Evolutionary conservation across 371 early-diverging fungal genomes (phyloP), one percentile per base, ranked within the genome.

Genomic region (Blakeslea trispora): DNA sequence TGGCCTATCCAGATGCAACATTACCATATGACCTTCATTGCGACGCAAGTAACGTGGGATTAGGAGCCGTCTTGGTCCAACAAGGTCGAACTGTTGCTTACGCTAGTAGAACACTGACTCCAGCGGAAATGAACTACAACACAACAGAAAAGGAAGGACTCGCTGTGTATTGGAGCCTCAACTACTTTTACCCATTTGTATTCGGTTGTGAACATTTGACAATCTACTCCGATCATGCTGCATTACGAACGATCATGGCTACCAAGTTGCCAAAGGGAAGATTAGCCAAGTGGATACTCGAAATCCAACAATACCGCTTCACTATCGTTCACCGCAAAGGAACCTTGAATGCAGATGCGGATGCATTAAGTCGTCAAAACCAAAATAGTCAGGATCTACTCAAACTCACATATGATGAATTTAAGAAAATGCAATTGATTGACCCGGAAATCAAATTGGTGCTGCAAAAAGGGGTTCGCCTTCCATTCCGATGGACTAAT

Each of bases 41-140:
- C 1, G 64, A 64, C 53, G 64, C 56, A n/a, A 34, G 43, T 17
- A 10, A 40, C 18, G 1, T 18, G 4, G 64, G 53, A 1, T 13
- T 64, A 21, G 64, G 64, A n/a, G 59, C 53, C 2, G 42, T 51
- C 11, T 1, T 63, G 8, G 50, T 53, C 0, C 64, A 64, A 43
- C n/a, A 19, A 3, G 55, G 51, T 5, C 5, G 52, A 18, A 55
- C 64, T 5, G 51, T 64, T 0, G 59, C 64, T 7, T 61, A 51
- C 44, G 59, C 61, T 15, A 66, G 66, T 46, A 18, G 50, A 6
- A 53, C 49, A 8, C 21, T 60, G 19, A 48, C 45, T 10, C 3
- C 31, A 1, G 34, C 53, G 1, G 53, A 59, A 32, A 5, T 8
- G 10, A 59, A 59, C 23, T 60, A 60, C 17, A 42, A 10, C 1